phyloP scores from a whole-genome alignment of 2,329 filamentous ascomycete genomes.

The Colletotrichum sp. region DNA sequence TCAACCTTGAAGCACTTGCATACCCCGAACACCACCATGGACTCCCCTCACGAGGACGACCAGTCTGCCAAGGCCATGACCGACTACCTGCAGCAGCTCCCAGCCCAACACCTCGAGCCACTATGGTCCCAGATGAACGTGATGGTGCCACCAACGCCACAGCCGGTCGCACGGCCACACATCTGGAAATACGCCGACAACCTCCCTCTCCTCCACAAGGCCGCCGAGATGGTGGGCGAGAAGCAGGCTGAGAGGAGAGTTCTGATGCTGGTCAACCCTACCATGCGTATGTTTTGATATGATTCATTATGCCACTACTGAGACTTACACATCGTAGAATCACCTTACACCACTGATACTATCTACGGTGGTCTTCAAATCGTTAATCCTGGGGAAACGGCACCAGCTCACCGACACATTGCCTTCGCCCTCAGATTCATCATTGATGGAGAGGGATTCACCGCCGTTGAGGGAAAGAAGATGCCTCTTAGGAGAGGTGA shows the following conservation, averaged over 20 bases:
- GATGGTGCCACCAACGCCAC: conserved; percentile 51
- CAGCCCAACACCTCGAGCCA: conserved; percentile 39
- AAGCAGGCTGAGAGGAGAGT: conserved; percentile 47
- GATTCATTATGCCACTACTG: accelerated
- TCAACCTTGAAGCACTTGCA: not conserved
- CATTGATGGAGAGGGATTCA: conserved; percentile 62
- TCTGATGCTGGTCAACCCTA: conserved; percentile 46
- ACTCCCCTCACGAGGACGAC: conserved; percentile 8
- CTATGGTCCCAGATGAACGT: conserved; percentile 54
- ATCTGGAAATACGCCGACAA: conserved; percentile 43
- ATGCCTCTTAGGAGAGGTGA: conserved; percentile 58
- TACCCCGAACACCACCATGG: not conserved
- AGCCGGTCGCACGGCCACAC: conserved; percentile 44
- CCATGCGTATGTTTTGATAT: conserved; percentile 31
- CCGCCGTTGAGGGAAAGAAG: conserved; percentile 58
- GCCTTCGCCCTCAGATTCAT: conserved; percentile 64
- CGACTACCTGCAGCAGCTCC: conserved; percentile 32
- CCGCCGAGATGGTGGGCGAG: conserved; percentile 40
- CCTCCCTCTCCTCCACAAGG: conserved; percentile 37
- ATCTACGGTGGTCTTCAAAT: conserved; percentile 63
- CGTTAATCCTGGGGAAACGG: conserved; percentile 60
- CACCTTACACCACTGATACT: conserved; percentile 63
- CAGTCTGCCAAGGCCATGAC: conserved; percentile 29
- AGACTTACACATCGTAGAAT: conserved; percentile 34
- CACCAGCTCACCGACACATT: conserved; percentile 60